Evolutionary conservation across 371 early-diverging fungal genomes (phyloP), one percentile per base, ranked within the genome.

Genomic region (Phascolomyces articulosus): DNA sequence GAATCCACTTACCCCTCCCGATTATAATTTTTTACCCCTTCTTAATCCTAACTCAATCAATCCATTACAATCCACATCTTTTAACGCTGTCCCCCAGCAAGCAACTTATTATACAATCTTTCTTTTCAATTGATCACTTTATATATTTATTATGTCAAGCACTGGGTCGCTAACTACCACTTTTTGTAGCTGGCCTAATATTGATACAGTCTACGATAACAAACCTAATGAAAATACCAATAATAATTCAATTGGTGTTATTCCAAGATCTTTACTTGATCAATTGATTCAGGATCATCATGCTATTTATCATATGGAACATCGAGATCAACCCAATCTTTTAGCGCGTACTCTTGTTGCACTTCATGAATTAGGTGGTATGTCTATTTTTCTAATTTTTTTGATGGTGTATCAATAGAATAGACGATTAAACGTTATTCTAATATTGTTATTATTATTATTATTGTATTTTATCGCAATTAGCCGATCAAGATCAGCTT

Each of bases 361-460:
- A 23, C 58, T 79, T 21, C 70, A 78, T 56, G 69, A 69, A 60
- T 54, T 78, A 13, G 68, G 68, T 48, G 79, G 79, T 75, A 74
- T 40, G 55, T 48, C 29, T 10, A 18, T 18, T 26, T 23, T 26
- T 53, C n/a, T 27, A 28, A 11, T 13, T n/a, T n/a, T n/a, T n/a
- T n/a, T n/a, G n/a, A n/a, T n/a, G n/a, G n/a, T n/a, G n/a, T n/a
- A n/a, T n/a, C n/a, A n/a, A n/a, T n/a, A n/a, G n/a, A n/a, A n/a
- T n/a, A n/a, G n/a, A n/a, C n/a, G n/a, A n/a, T n/a, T n/a, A n/a
- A n/a, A n/a, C n/a, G n/a, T n/a, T n/a, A n/a, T n/a, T 34, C 6
- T 34, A 34, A 34, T 0, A 34, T 34, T 9, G 2, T 34, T 9
- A 34, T 34, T 34, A 34, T 34, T 34, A 34, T 34, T 34, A 9